Evolutionary conservation across 2,329 filamentous ascomycete species (phyloP).

Genomic region (Aspergillus ochraceus): DNA sequence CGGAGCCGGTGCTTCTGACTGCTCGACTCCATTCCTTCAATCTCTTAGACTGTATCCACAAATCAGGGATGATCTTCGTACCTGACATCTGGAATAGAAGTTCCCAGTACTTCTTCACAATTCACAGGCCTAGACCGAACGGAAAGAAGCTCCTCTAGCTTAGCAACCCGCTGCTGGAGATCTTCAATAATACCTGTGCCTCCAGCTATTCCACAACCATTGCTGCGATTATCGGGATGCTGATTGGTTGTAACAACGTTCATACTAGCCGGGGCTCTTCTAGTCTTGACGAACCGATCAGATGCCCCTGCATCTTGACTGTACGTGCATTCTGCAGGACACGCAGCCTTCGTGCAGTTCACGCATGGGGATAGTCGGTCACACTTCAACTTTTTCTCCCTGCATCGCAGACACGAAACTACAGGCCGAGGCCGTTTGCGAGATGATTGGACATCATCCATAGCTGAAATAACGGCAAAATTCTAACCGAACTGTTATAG

Average conservation of each 20-base stretch:
- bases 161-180: constrained; percentile 21
- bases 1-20: constrained; percentile 4
- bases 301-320: constrained; percentile 8
- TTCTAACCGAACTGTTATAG: too few species aligned
- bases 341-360: constrained; percentile 23
- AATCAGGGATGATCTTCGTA: not conserved
- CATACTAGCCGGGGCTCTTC: constrained; percentile 4
- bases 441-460: not conserved
- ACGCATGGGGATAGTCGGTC: constrained; percentile 22
- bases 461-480: not conserved
- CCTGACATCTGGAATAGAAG: constrained; percentile 5
- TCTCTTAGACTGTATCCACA: not conserved
- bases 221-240: not conserved
- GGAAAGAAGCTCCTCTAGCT: constrained; percentile 18
- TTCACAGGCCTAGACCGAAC: constrained; percentile 1
- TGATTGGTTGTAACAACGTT: not conserved
- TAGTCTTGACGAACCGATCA: constrained; percentile 7
- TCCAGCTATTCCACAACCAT: not conserved
- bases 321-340: constrained; percentile 15
- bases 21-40: not conserved
- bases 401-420: constrained; percentile 25
- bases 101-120: not conserved
- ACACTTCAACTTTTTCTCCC: constrained; percentile 29
- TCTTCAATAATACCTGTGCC: constrained; percentile 22
- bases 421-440: not conserved